Evolutionary conservation across 83 land plant genomes (phyloP).

Genomic region (Isoetes engelmannii): DNA sequence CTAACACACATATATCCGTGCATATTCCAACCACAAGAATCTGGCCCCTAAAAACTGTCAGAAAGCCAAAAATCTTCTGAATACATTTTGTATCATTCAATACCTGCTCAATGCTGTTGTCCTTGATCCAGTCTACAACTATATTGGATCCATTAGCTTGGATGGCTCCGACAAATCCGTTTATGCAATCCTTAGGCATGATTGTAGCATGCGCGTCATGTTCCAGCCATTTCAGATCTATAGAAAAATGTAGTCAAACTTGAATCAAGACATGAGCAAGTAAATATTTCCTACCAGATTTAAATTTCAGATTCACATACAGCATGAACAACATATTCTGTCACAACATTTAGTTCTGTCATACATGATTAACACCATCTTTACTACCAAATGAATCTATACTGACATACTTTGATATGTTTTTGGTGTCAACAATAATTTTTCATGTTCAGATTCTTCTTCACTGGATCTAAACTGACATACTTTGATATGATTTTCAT

Average conservation of each 20-base stretch:
- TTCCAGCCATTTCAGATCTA: slow-evolving; percentile 75
- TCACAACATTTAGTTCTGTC: not conserved
- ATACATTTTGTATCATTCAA: not conserved
- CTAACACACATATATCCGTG: slow-evolving; percentile 86
- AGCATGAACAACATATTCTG: not conserved
- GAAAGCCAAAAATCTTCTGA: too few relatives aligned
- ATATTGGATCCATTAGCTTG: slow-evolving; percentile 75
- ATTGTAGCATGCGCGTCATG: slow-evolving; percentile 51
- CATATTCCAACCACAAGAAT: slow-evolving; percentile 81
- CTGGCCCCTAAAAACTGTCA: slow-evolving; percentile 19
- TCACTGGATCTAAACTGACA: too few relatives aligned
- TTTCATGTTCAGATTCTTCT: too few relatives aligned
- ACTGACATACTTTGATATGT: too few relatives aligned
- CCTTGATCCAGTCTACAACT: slow-evolving; percentile 66
- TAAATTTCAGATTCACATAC: not conserved
- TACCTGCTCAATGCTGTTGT: slow-evolving; percentile 55
- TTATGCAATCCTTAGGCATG: slow-evolving; percentile 73
- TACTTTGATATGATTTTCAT: too few relatives aligned
- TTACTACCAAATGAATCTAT: too few relatives aligned
- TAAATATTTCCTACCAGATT: not conserved
- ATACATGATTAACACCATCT: not conserved
- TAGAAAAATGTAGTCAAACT: not conserved
- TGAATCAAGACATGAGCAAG: not conserved
- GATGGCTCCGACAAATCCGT: slow-evolving; percentile 65
- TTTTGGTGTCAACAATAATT: too few relatives aligned